phyloP scores from a whole-genome alignment of 306 rosid species.

The Vachellia pachyceras region DNA sequence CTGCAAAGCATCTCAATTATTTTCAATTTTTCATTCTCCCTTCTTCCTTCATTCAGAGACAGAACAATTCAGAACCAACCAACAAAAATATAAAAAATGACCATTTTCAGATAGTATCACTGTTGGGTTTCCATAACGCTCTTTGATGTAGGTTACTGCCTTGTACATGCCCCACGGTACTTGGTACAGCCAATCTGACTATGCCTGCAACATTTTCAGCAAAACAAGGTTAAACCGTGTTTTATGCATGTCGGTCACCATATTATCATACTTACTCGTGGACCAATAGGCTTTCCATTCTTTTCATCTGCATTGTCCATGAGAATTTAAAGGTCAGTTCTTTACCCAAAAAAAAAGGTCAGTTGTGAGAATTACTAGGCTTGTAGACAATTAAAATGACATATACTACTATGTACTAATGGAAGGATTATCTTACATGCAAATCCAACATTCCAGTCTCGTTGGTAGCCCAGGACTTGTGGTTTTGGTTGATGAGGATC shows the following conservation, averaged over 20 bases:
- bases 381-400: neutral
- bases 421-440: conserved; percentile 49
- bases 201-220: conserved; percentile 43
- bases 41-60: neutral
- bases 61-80: neutral
- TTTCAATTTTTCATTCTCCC: neutral
- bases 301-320: conserved; percentile 52
- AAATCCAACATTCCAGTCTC: conserved; percentile 69
- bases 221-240: conserved; percentile 1
- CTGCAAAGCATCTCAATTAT: conserved; percentile 32
- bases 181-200: conserved; percentile 74
- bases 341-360: too few relatives aligned
- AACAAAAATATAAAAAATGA: conserved; percentile 5
- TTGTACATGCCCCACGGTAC: too few relatives aligned
- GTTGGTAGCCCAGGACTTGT: conserved; percentile 53
- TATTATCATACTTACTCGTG: conserved; percentile 46
- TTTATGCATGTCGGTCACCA: neutral
- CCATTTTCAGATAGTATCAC: conserved; percentile 72
- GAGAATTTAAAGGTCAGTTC: neutral
- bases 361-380: neutral
- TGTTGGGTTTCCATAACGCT: conserved; percentile 59
- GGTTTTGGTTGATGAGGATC: conserved; percentile 45
- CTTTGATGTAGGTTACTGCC: conserved; percentile 56
- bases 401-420: neutral
- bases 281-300: conserved; percentile 67